Evolutionary conservation across 75 land plant genomes (phyloP).

Genomic region (Selaginella tamariscina): DNA sequence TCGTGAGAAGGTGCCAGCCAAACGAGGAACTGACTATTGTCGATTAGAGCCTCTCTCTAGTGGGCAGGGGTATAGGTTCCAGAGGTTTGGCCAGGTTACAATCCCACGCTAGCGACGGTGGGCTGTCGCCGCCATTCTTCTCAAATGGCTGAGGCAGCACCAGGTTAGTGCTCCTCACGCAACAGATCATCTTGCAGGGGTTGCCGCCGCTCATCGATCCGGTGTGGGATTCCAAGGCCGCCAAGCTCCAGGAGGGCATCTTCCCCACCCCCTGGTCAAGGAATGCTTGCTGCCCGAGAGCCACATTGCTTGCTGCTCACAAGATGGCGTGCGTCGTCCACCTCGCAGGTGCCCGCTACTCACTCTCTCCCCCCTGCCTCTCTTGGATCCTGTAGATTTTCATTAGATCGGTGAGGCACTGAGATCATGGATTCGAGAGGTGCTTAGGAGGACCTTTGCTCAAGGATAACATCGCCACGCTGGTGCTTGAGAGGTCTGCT

Average conservation of each 20-base stretch:
- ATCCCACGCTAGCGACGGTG: too few relatives aligned
- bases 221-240: slow-evolving; percentile 61
- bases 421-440: slow-evolving; percentile 91
- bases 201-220: slow-evolving; percentile 60
- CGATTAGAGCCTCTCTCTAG: too few relatives aligned
- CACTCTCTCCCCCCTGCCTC: background rate
- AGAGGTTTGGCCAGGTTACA: too few relatives aligned
- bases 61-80: too few relatives aligned
- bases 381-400: background rate
- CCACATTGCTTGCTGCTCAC: slow-evolving; percentile 53
- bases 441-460: slow-evolving; percentile 85
- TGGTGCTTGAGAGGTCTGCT: slow-evolving; percentile 94
- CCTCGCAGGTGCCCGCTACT: slow-evolving; percentile 58
- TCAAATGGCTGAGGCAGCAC: slow-evolving; percentile 92
- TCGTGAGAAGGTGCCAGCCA: too few relatives aligned
- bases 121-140: slow-evolving; percentile 71
- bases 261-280: slow-evolving; percentile 79
- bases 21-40: too few relatives aligned
- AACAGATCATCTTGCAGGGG: slow-evolving; percentile 44
- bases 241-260: slow-evolving; percentile 65
- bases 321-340: slow-evolving; percentile 87
- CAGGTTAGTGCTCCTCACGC: slow-evolving; percentile 60
- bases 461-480: slow-evolving; percentile 85
- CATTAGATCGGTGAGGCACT: slow-evolving; percentile 43
- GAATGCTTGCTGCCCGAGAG: slow-evolving; percentile 79